Base-by-base conservation (phyloP, 2,329 filamentous ascomycete species). In the Ascochyta lentis region DNA sequence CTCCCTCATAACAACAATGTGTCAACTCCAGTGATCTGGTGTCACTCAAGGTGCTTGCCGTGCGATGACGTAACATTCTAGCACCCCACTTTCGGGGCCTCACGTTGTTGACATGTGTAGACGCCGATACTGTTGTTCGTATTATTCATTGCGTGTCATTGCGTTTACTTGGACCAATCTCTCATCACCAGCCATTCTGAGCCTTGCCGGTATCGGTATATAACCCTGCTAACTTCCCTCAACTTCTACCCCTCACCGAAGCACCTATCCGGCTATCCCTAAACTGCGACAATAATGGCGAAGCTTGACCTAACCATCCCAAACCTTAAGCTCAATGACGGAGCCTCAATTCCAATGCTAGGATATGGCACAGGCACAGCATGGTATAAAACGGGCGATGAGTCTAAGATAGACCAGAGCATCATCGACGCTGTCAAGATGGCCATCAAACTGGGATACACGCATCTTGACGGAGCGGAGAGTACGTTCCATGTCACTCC, bases 401-500 rank as follows among this genome's bases (percentile, higher is more conserved):
- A 81, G 56, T 70, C 73, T 43, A 77, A 81, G 42, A 77, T 87
- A 38, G 86, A 91, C 61, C 76, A 86, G 52, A 78, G 81, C 5
- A 77, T 82, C 45, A 78, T 87, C 13, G 83, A 87, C 47, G 75
- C 77, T 0, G 78, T 83, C 40, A 83, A 88, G 53, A 81, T 77
- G 60, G 89, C 90, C 29, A 88, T 92, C 65, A 82, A 84, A 50
- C 74, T 85, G n/a, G 89, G 88, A 23, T 92, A 87, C 73, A 81
- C 82, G 54, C 89, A 93, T 68, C 80, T 93, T 3, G 90, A 94
- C 72, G 86, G 89, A 39, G 90, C 90, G 19, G 87, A 93, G 78
- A 77, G 87, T 87, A 70, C 54, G 76, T 61, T 61, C 2, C 12
- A 16, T 22, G 40, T 35, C 6, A 3, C 33, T 16, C n/a, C 26